Evolutionary conservation across 1,284 basidiomycete genomes (phyloP), one percentile per base, ranked within the genome.

Genomic region (Ustilago esculenta): DNA sequence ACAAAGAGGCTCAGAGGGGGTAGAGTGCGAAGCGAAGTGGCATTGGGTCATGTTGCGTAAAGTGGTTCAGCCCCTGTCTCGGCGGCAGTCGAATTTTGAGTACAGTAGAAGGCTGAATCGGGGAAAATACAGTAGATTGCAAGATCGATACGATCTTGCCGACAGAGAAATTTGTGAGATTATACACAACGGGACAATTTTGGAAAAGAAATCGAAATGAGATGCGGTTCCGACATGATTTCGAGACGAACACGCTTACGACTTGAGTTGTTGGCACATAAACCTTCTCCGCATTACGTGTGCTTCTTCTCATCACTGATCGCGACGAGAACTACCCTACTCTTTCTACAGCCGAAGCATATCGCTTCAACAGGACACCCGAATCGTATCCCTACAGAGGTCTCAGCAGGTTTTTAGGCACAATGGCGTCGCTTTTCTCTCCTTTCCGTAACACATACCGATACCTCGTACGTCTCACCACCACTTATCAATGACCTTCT

Each of bases 371-470:
- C n/a, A n/a, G n/a, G n/a, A n/a, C n/a, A 29, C 27, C 27, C 27
- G 27, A 6, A 29, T 29, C 27, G 27, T 12, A 29, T n/a, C n/a
- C n/a, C n/a, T n/a, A n/a, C n/a, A n/a, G n/a, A n/a, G n/a, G n/a
- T n/a, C n/a, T n/a, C n/a, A n/a, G 27, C 12, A 29, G 27, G 27
- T 12, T 6, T 12, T 4, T 8, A 20, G 17, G n/a, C 58, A 67
- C 39, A 17, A 67, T 67, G 60, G 64, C 65, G n/a, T 65, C 73
- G n/a, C 52, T 71, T 30, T 72, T 70, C 60, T 69, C 63, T 27
- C 77, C 78, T 15, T 69, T 79, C 49, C 58, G 71, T 24, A 74
- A 56, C 65, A 77, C 76, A 50, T 73, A 72, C 54, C 64, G 72
- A 51, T 80, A 79, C 60, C 63, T 80, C 40, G 77, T 77, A 56